These are phyloP conservation scores for Aspergillus nomiae DNA, from an alignment of 2,329 filamentous ascomycete species.

Conservation along the genomic window DNA sequence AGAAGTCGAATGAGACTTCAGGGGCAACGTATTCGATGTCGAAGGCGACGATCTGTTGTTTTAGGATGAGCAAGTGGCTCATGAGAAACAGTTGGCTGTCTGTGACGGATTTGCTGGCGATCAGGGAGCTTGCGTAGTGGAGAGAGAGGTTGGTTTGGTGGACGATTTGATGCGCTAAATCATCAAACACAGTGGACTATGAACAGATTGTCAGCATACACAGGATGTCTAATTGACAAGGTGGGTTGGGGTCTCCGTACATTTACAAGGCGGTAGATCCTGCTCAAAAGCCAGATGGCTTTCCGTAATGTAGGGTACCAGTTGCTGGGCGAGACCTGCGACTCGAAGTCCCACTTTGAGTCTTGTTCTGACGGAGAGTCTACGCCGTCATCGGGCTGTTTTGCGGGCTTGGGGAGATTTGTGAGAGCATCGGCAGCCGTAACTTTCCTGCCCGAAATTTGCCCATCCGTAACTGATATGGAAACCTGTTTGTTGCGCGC, in stretches of 20 bases:
- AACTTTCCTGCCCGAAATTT: conserved; percentile 57
- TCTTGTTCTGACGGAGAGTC: conserved; percentile 47
- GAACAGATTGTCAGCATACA: conserved; percentile 17
- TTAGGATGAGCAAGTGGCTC: conserved; percentile 90
- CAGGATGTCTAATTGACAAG: background rate
- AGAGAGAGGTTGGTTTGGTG: conserved; percentile 86
- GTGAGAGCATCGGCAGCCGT: conserved; percentile 42
- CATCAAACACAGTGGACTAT: conserved; percentile 68
- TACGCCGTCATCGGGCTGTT: conserved; percentile 53
- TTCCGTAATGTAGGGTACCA: conserved; percentile 70
- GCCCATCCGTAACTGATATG: conserved; percentile 45
- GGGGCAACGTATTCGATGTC: conserved; percentile 80
- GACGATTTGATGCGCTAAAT: conserved; percentile 78
- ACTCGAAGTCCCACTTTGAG: conserved; percentile 56
- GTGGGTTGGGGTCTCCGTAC: conserved; percentile 37
- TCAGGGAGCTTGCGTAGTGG: conserved; percentile 71
- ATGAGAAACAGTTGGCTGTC: conserved; percentile 91
- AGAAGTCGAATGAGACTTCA: conserved; percentile 67
- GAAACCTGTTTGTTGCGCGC: conserved; percentile 51
- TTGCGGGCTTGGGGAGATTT: conserved; percentile 51
- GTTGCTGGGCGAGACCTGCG: conserved; percentile 58
- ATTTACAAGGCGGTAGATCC: conserved; percentile 70
- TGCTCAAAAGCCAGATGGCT: conserved; percentile 68
- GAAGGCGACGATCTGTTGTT: conserved; percentile 93
- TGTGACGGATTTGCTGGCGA: conserved; percentile 64